Evolutionary conservation across 148 eudicot species (phyloP), one percentile per base, ranked within the genome.

Genomic region (Pharnaceum exiguum): DNA sequence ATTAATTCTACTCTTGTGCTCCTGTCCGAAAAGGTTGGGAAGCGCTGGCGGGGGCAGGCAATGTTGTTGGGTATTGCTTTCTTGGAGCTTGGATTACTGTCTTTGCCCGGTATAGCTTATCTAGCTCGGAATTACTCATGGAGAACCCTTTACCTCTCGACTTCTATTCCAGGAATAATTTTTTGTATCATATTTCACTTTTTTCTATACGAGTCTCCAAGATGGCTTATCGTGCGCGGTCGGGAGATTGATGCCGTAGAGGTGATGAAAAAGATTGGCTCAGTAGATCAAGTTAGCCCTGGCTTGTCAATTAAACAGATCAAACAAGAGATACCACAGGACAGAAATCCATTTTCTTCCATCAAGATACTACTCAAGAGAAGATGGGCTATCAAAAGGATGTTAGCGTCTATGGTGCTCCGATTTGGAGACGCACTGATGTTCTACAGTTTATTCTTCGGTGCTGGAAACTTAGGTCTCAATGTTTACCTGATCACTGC

Each of bases 371-470:
- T 69, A 30, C 7, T 55, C 28, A 38, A 47, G 51, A 69, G 23
- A 48, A 62, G 35, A 62, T 69, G 73, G 73, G 63, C 68, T 9
- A 15, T 47, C 47, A 61, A 23, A 21, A 55, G 68, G 46, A 37
- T 69, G 28, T 21, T 55, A 39, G 40, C 49, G 7, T 15, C 62
- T 2, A 62, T 69, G 68, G 51, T 46, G 30, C 56, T 69, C 15
- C 46, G 62, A 24, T 69, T 69, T 11, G 73, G 73, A 5, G 49
- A 62, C 37, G 73, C 68, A 49, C 46, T 69, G 35, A 48, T 55
- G 55, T 69, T 62, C 32, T 69, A 45, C n/a, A 68, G 73, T 11
- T 55, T 69, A 63, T 49, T 62, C 21, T 42, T 69, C 29, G 68
- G 73, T 33, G 70, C 48, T 7, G 70, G 70, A 66, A 47, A 49